Percentiles rank a stretch among this genome's conserved stretches.
These are phyloP conservation scores for Kluyveromyces sp. DNA, from an alignment of 1,139 yeast genomes.

Conservation along the genomic window DNA sequence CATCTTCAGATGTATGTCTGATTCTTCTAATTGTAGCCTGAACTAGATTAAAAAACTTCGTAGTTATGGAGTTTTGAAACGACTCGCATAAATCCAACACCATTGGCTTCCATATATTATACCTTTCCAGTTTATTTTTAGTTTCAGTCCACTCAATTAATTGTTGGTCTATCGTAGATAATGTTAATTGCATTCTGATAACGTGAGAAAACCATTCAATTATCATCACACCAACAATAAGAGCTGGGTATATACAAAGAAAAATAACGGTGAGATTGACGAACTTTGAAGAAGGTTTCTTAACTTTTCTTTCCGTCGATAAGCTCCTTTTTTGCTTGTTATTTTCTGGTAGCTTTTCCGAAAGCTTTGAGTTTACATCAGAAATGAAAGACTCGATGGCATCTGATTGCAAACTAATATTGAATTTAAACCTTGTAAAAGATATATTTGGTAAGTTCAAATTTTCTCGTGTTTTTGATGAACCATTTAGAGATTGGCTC, in stretches of 20 bases:
- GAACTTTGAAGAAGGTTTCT: background rate
- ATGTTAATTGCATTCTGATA: background rate
- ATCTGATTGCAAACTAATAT: background rate
- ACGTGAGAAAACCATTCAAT: conserved; percentile 2
- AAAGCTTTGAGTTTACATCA: background rate
- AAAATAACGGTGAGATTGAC: background rate
- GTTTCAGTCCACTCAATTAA: background rate
- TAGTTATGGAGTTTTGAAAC: background rate
- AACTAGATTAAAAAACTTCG: background rate
- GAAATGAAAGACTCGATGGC: background rate
- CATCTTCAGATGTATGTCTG: no score
- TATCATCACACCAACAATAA: background rate
- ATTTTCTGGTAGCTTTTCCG: no score
- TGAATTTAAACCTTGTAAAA: background rate
- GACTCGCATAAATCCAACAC: background rate
- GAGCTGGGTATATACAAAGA: background rate
- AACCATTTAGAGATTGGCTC: background rate
- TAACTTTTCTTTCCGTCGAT: conserved; percentile 3
- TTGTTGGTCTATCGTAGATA: background rate
- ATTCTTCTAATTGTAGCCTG: no score
- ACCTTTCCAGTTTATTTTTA: background rate
- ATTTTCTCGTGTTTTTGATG: background rate
- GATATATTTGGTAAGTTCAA: background rate
- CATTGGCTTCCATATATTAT: background rate
- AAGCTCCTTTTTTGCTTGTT: background rate